Evolutionary conservation across 108 stramenopile species (phyloP).

Genomic region (Cyclotella choctawhatcheeana): DNA sequence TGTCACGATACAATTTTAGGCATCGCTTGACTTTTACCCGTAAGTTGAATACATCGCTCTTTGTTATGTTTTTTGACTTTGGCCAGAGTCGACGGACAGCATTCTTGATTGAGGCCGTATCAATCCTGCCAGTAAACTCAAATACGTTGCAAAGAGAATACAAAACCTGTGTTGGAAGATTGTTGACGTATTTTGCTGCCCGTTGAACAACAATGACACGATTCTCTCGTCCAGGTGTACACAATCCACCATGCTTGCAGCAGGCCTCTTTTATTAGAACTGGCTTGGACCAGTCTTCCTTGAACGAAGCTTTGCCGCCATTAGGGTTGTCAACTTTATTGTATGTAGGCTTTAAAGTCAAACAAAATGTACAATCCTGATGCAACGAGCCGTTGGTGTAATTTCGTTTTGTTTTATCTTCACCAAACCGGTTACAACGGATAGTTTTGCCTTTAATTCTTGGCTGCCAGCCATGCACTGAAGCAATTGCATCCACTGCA

Average conservation of each 20-base stretch:
- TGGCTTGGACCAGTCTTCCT: constrained; percentile 2
- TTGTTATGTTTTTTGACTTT: not conserved
- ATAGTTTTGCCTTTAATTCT: not conserved
- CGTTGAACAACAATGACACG: not conserved
- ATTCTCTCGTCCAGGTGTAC: constrained; percentile 12
- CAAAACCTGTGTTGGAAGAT: not conserved
- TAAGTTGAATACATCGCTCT: constrained; percentile 22
- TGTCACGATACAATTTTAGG: too few species aligned
- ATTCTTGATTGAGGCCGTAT: not conserved
- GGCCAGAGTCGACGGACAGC: constrained; percentile 2
- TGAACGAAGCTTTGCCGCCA: not conserved
- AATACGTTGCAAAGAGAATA: constrained; percentile 6
- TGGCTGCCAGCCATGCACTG: not conserved
- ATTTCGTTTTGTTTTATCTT: not conserved
- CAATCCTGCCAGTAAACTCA: constrained; percentile 9
- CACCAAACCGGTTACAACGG: not conserved
- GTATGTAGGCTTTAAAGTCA: not conserved
- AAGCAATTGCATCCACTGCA: not conserved
- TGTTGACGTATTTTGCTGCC: constrained; percentile 8
- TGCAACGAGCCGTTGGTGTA: not conserved
- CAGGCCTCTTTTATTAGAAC: not conserved
- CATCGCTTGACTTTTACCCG: constrained; percentile 10
- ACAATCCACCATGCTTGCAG: constrained; percentile 11
- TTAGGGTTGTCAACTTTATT: not conserved
- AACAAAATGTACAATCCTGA: not conserved